Conservation (phyloP, 306 rosid species). For the Urtica urens region DNA sequence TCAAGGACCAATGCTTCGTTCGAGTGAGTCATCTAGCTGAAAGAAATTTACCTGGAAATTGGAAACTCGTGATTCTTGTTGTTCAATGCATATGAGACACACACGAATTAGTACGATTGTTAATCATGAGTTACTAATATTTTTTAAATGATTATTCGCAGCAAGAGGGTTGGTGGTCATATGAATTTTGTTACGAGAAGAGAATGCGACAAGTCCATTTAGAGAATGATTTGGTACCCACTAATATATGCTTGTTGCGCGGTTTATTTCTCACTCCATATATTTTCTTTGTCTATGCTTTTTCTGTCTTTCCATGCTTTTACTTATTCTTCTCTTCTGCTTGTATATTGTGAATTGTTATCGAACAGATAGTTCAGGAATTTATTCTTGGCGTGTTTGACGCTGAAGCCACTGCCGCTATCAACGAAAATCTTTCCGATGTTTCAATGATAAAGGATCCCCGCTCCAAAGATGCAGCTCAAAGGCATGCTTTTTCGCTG, state of each 20-base stretch:
- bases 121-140: neutral
- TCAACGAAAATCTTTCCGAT: constrained; percentile 76
- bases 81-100: too few species aligned
- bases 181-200: constrained; percentile 87
- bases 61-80: too few species aligned
- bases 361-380: constrained; percentile 59
- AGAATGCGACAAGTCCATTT: constrained; percentile 65
- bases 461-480: constrained; percentile 88
- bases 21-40: constrained; percentile 36
- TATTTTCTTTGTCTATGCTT: neutral
- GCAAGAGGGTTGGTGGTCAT: constrained; percentile 99
- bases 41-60: too few species aligned
- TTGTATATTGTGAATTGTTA: neutral
- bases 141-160: constrained; percentile 31
- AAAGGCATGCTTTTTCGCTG: constrained; percentile 50
- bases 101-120: too few species aligned
- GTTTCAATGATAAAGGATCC: constrained; percentile 84
- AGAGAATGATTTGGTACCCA: constrained; percentile 73
- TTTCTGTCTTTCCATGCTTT: neutral
- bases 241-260: constrained; percentile 8
- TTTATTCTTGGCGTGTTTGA: constrained; percentile 73
- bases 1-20: constrained; percentile 59
- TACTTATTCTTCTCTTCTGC: neutral
- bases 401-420: constrained; percentile 69
- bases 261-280: neutral